These are phyloP conservation scores for Hypoxylon rubiginosum DNA, from an alignment of 2,329 filamentous ascomycete genomes.

Conservation along the genomic window DNA sequence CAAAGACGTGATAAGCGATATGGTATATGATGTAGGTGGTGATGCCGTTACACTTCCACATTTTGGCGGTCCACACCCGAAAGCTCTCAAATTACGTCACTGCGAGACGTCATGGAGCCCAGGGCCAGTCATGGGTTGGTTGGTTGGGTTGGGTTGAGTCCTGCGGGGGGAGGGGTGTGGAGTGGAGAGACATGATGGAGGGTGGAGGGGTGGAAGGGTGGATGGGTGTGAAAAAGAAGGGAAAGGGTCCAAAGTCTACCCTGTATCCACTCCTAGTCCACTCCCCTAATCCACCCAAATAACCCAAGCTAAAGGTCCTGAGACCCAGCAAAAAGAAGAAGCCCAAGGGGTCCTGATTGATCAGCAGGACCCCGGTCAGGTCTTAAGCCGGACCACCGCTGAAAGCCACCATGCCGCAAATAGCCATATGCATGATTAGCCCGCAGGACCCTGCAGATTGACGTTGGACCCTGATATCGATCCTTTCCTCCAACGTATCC, in stretches of 20 bases:
- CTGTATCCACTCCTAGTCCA: too few species aligned
- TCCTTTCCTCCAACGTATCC: slow-evolving; percentile 39
- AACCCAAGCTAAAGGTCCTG: background rate
- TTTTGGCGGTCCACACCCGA: slow-evolving; percentile 21
- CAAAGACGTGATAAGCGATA: slow-evolving; percentile 40
- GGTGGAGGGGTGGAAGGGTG: background rate
- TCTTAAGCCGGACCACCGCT: slow-evolving; percentile 24
- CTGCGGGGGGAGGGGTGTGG: slow-evolving; percentile 29
- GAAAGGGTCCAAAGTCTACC: slow-evolving; percentile 19
- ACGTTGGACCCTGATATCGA: slow-evolving; percentile 48
- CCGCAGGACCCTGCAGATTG: slow-evolving; percentile 50
- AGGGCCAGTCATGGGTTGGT: slow-evolving; percentile 24
- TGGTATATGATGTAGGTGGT: slow-evolving; percentile 48
- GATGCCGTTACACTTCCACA: slow-evolving; percentile 36
- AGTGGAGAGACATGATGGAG: background rate
- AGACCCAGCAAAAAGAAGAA: background rate
- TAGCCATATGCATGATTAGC: slow-evolving; percentile 37
- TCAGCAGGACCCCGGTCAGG: slow-evolving; percentile 21
- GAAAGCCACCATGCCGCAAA: slow-evolving; percentile 37
- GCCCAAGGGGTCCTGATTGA: slow-evolving; percentile 26
- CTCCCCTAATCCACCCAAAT: background rate
- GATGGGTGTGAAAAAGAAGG: slow-evolving; percentile 15
- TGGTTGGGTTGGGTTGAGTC: background rate
- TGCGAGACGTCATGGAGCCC: slow-evolving; percentile 36
- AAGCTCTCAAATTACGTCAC: slow-evolving; percentile 40